Conservation (phyloP, 306 rosid species). For the Dalbergia cultrata region DNA sequence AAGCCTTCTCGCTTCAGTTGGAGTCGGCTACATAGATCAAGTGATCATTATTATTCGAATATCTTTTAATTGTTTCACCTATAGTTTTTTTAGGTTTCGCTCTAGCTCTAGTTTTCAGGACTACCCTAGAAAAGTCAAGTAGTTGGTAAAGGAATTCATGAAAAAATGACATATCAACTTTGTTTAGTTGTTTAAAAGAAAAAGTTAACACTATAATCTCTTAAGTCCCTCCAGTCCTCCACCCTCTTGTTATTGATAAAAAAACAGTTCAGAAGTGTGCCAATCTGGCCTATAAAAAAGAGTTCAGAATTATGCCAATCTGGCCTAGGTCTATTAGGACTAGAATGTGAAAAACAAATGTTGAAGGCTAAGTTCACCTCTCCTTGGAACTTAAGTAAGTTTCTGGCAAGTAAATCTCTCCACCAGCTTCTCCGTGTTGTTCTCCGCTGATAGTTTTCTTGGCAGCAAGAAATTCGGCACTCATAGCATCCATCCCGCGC, state of each 20-base stretch:
- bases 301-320: too few relatives aligned
- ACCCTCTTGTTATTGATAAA: not conserved
- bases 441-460: conserved; percentile 95
- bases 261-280: not conserved
- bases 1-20: too few relatives aligned
- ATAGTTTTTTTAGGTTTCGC: too few relatives aligned
- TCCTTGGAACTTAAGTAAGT: conserved; percentile 64
- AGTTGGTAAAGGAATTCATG: not conserved
- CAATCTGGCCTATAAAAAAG: too few relatives aligned
- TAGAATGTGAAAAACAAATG: not conserved
- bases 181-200: not conserved
- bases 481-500: conserved; percentile 97
- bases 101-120: too few relatives aligned
- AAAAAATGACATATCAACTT: too few relatives aligned
- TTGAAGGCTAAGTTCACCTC: conserved; percentile 58
- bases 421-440: conserved; percentile 98
- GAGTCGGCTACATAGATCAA: too few relatives aligned
- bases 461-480: conserved; percentile 92
- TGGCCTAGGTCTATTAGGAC: not conserved
- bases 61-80: too few relatives aligned
- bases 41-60: too few relatives aligned
- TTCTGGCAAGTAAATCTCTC: conserved; percentile 97
- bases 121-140: not conserved
- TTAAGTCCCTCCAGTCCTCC: not conserved
- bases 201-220: not conserved